Percentiles rank a stretch among this genome's conserved stretches.
These are phyloP conservation scores for Daldinia sp. DNA, from an alignment of 2,329 filamentous ascomycete genomes.

Conservation along the genomic window DNA sequence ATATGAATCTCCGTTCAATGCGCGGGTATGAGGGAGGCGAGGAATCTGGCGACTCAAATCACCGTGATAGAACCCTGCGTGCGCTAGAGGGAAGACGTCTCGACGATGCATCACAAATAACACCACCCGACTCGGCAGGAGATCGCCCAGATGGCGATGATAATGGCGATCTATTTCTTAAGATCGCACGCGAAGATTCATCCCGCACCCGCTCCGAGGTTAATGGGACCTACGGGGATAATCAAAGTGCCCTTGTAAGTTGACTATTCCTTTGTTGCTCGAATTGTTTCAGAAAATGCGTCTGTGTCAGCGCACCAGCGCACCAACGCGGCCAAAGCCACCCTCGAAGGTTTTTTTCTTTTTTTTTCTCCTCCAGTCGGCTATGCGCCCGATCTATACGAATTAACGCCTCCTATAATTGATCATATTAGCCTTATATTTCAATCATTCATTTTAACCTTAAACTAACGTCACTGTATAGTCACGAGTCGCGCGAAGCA, in stretches of 20 bases:
- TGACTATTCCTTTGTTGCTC: conserved; percentile 24
- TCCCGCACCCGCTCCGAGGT: conserved; percentile 55
- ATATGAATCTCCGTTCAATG: conserved; percentile 62
- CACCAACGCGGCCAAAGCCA: neutral
- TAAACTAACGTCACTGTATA: conserved; percentile 50
- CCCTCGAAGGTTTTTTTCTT: neutral
- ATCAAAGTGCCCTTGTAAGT: conserved; percentile 63
- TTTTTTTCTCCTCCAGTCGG: neutral
- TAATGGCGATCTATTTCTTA: conserved; percentile 69
- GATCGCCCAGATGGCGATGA: conserved; percentile 62
- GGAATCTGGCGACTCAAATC: conserved; percentile 57
- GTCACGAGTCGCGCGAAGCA: conserved; percentile 63
- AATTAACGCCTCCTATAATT: neutral
- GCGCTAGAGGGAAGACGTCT: conserved; percentile 62
- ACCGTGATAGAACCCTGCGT: conserved; percentile 64
- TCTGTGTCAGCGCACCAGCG: neutral
- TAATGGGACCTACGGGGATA: conserved; percentile 51
- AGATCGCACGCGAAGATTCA: conserved; percentile 67
- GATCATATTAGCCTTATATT: neutral
- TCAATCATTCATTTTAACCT: conserved; percentile 1
- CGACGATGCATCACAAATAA: conserved; percentile 55
- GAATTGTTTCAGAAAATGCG: conserved; percentile 27
- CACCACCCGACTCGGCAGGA: conserved; percentile 57
- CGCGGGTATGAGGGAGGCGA: conserved; percentile 60
- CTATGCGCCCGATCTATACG: neutral